A percentile compares a stretch with the other conserved stretches of the same genome.
These are phyloP conservation scores for Striga hermonthica DNA, from an alignment of 305 asterid genomes.

Conservation along the genomic window DNA sequence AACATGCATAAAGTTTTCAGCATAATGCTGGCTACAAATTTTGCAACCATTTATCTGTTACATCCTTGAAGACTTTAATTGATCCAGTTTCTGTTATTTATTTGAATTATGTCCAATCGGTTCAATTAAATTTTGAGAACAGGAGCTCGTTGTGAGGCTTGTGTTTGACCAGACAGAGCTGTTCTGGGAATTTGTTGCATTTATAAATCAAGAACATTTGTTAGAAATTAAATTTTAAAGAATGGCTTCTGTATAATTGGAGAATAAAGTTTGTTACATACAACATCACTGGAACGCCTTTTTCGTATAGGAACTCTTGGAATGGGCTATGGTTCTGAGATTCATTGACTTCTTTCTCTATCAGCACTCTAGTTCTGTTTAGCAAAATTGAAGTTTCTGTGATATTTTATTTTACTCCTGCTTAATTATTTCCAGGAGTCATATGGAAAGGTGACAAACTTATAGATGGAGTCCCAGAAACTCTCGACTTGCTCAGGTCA, in stretches of 20 bases:
- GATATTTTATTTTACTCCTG: constrained; percentile 21
- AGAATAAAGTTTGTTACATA: constrained; percentile 3
- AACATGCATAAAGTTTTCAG: no score
- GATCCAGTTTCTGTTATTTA: background rate
- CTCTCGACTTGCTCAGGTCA: constrained; percentile 90
- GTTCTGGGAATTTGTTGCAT: background rate
- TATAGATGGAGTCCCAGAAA: constrained; percentile 97
- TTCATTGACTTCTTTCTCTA: constrained; percentile 13
- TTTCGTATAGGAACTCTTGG: constrained; percentile 7
- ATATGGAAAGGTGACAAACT: constrained; percentile 97
- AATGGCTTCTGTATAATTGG: background rate
- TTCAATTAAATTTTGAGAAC: background rate
- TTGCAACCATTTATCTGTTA: no score
- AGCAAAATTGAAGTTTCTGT: constrained; percentile 1
- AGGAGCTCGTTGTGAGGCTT: background rate
- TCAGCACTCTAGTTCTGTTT: background rate
- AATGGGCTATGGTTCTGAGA: constrained; percentile 2
- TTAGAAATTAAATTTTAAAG: constrained; percentile 3
- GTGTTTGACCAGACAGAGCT: background rate
- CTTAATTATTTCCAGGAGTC: constrained; percentile 66
- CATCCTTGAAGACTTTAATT: no score
- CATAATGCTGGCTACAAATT: no score
- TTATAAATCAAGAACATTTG: background rate
- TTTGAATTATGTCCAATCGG: background rate
- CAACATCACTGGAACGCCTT: constrained; percentile 18